Conservation (phyloP, 208 protist genomes). For the Acanthamoeba culbertsoni region DNA sequence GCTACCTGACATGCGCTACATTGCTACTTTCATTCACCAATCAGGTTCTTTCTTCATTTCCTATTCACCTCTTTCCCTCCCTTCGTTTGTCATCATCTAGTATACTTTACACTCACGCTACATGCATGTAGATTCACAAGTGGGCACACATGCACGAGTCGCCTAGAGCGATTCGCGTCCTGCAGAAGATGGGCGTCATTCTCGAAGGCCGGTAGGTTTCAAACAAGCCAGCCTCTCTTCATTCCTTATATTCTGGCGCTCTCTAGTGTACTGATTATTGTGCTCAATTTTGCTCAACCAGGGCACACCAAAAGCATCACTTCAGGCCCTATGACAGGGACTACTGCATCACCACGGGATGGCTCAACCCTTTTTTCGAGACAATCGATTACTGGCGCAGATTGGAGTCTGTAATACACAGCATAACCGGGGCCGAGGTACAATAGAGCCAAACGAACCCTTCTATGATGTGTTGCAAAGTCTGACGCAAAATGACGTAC, state of each 20-base stretch:
- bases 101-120: constrained; percentile 62
- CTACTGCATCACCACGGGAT: constrained; percentile 94
- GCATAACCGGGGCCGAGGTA: constrained; percentile 76
- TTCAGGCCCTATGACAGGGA: constrained; percentile 87
- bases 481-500: too few species aligned
- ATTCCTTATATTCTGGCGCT: not conserved
- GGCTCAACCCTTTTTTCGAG: constrained; percentile 89
- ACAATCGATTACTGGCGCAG: constrained; percentile 88
- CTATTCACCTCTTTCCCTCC: not conserved
- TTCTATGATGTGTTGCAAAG: not conserved
- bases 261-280: not conserved
- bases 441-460: not conserved
- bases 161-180: constrained; percentile 76
- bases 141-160: constrained; percentile 89
- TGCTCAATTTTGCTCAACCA: not conserved
- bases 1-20: constrained; percentile 52
- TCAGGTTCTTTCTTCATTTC: constrained; percentile 71
- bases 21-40: constrained; percentile 90
- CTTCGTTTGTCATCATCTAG: constrained; percentile 83
- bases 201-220: constrained; percentile 78
- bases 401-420: constrained; percentile 84
- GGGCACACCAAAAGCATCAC: constrained; percentile 88
- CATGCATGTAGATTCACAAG: constrained; percentile 83
- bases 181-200: constrained; percentile 85
- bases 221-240: not conserved